phyloP scores from a whole-genome alignment of 192 early-diverging fungal genomes.

The Podila horticola region DNA sequence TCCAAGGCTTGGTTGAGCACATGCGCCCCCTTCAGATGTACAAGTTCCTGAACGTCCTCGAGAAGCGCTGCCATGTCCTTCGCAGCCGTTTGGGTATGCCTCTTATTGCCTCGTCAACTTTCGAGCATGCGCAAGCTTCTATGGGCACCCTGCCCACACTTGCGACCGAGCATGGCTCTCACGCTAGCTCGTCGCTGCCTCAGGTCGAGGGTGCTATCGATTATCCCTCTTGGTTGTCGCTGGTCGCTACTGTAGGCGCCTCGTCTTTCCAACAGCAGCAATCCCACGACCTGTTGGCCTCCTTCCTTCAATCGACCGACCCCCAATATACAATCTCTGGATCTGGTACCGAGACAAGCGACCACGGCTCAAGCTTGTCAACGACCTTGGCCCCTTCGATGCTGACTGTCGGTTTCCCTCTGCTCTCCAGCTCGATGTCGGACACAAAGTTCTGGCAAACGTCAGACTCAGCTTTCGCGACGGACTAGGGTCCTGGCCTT shows the following conservation, averaged over 20 bases:
- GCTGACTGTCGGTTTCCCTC: not conserved
- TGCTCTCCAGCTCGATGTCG: not conserved
- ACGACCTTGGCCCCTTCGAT: not conserved
- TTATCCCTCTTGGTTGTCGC: slow-evolving; percentile 14
- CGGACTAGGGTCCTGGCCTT: slow-evolving; percentile 18
- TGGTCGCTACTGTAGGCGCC: not conserved
- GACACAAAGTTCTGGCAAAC: slow-evolving; percentile 40
- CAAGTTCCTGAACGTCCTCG: slow-evolving; percentile 63
- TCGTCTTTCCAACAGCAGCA: slow-evolving; percentile 9
- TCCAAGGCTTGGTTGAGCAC: slow-evolving; percentile 51
- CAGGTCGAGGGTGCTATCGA: not conserved
- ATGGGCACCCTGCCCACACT: not conserved
- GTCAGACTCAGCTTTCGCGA: slow-evolving; percentile 21
- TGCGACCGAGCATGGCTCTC: not conserved
- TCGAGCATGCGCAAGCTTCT: slow-evolving; percentile 22
- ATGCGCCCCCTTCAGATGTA: slow-evolving; percentile 65
- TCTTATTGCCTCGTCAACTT: slow-evolving; percentile 17
- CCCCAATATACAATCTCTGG: slow-evolving; percentile 23
- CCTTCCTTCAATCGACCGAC: slow-evolving; percentile 28
- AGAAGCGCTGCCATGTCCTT: slow-evolving; percentile 65
- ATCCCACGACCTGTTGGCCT: slow-evolving; percentile 20
- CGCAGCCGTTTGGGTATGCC: slow-evolving; percentile 47
- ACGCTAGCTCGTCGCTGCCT: not conserved
- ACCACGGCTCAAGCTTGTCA: slow-evolving; percentile 7
- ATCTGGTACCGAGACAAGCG: slow-evolving; percentile 9